These are phyloP conservation scores for Solanum medicagineum DNA, from an alignment of 257 asterid species.

Conservation along the genomic window DNA sequence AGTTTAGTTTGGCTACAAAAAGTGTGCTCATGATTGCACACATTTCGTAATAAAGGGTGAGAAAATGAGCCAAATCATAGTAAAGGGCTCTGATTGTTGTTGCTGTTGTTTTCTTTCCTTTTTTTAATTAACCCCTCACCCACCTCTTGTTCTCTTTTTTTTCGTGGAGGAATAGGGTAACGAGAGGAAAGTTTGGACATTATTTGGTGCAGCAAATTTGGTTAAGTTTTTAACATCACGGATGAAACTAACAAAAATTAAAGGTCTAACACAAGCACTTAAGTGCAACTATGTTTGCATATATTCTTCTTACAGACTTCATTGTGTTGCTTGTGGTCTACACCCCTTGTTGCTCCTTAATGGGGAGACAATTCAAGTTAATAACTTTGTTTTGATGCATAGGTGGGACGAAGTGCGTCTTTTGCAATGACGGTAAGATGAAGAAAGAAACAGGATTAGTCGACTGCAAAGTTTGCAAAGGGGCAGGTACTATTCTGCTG, in stretches of 20 bases:
- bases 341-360: background rate
- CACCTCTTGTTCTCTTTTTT: background rate
- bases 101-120: background rate
- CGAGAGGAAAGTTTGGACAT: background rate
- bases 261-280: background rate
- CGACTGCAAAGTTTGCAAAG: slow-evolving; percentile 92
- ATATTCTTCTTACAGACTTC: background rate
- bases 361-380: background rate
- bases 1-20: background rate
- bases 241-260: no score
- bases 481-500: slow-evolving; percentile 46
- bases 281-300: background rate
- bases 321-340: background rate
- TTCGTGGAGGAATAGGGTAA: background rate
- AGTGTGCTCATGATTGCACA: background rate
- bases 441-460: slow-evolving; percentile 62
- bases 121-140: background rate
- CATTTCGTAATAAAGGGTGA: background rate
- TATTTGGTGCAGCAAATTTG: background rate
- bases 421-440: slow-evolving; percentile 88
- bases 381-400: slow-evolving; percentile 3
- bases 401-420: slow-evolving; percentile 96
- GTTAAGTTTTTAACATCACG: background rate
- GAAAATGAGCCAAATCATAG: background rate
- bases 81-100: background rate